These are phyloP conservation scores for Pseudocercospora crystallina DNA, from an alignment of 2,329 filamentous ascomycete genomes.

Conservation along the genomic window DNA sequence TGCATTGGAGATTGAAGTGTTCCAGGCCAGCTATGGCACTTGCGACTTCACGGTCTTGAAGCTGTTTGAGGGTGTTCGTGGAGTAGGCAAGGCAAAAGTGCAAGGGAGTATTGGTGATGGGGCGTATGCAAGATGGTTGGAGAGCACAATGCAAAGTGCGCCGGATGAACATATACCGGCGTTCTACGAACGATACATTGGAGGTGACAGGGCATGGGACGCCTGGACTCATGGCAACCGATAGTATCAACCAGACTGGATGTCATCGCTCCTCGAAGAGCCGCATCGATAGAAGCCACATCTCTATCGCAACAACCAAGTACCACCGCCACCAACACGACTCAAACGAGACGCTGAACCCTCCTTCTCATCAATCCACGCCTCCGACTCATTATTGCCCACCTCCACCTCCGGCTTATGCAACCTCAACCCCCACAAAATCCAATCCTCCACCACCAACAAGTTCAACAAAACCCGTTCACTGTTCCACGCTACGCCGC, in stretches of 20 bases:
- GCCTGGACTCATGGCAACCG: conserved; percentile 1
- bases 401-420: conserved; percentile 56
- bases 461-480: conserved; percentile 61
- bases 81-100: conserved; percentile 45
- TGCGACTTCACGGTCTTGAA: conserved; percentile 45
- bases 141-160: conserved; percentile 44
- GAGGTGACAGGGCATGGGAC: conserved; percentile 14
- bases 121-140: conserved; percentile 46
- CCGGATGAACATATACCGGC: conserved; percentile 30
- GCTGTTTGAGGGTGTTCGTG: conserved; percentile 48
- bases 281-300: neutral
- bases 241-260: neutral
- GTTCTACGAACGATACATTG: conserved; percentile 23
- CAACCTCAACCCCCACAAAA: conserved; percentile 61
- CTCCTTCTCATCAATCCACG: conserved; percentile 3
- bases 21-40: conserved; percentile 47
- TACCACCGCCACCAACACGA: too few species aligned
- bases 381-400: neutral
- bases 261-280: neutral
- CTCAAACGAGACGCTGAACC: neutral
- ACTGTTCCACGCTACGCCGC: conserved; percentile 61
- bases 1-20: conserved; percentile 51
- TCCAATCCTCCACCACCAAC: conserved; percentile 66
- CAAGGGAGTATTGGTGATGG: conserved; percentile 43
- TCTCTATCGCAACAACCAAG: neutral